Evolutionary conservation across 805 yeast species (phyloP), one percentile per base, ranked within the genome.

Genomic region (Suhomyces sp.): DNA sequence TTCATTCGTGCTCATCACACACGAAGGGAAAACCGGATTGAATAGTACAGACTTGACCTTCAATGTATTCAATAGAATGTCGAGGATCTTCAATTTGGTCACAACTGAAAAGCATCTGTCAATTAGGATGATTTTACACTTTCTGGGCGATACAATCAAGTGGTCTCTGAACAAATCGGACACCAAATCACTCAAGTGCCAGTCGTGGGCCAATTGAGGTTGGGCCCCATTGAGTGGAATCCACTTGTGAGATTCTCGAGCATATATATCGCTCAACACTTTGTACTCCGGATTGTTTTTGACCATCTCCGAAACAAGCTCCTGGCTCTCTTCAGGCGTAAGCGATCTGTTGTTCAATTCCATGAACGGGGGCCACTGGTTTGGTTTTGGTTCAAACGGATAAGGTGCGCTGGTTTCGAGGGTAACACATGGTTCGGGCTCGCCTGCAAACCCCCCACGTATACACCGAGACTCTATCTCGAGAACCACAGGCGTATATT

Each of bases 401-500:
- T 41, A 40, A 15, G 33, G n/a, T 1, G 52, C 49, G 15, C 46
- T 22, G 13, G 55, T 44, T 1, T 38, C 33, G 8, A 13, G 44
- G 8, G 40, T 45, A 6, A 35, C 55, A 6, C 26, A 44, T 2
- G 69, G 71, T 7, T 12, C 4, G n/a, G 57, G 49, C 5, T 62
- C 62, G 2, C 73, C 73, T 2, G 66, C 67, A 54, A 60, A 47
- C 2, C 73, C 73, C 12, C 57, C 64, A 53, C 60, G 53, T 23
- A 68, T 52, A 23, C 45, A 57, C 27, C 60, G 51, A 15, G 62
- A 50, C 12, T 62, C 64, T 5, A 61, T 54, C 35, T 61, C 65
- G 23, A 61, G 49, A n/a, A 62, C 47, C 5, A 62, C 52, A 9
- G 59, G 58, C 15, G 59, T 53, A 38, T 56, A 60, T 29, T 60